These are phyloP conservation scores for Hymenoscyphus salicellus DNA, from an alignment of 2,329 filamentous ascomycete genomes.

Conservation along the genomic window DNA sequence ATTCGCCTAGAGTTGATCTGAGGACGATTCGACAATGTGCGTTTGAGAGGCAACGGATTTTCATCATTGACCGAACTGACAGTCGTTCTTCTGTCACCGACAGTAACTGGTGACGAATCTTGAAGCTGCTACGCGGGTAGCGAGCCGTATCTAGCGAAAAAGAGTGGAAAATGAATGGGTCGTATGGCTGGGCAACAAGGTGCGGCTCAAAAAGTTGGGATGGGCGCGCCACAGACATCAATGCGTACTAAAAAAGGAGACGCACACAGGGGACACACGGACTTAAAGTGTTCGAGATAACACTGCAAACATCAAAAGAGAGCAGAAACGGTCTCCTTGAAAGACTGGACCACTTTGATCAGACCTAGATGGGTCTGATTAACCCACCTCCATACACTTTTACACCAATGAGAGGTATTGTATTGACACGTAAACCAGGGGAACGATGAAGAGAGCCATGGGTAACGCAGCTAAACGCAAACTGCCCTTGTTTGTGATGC, in stretches of 20 bases:
- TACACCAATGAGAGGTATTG: too few relatives aligned
- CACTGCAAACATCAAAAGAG: too few relatives aligned
- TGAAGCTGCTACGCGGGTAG: slow-evolving; percentile 3
- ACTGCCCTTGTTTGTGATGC: slow-evolving; percentile 3
- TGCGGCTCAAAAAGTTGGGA: slow-evolving; percentile 10
- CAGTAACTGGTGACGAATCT: slow-evolving; percentile 26
- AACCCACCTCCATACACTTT: too few relatives aligned
- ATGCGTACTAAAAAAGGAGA: slow-evolving; percentile 3
- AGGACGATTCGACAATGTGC: slow-evolving; percentile 17
- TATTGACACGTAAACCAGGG: too few relatives aligned
- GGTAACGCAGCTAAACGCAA: too few relatives aligned
- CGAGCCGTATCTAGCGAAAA: not conserved
- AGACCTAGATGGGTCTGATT: too few relatives aligned
- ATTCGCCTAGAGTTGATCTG: not conserved
- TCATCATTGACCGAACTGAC: slow-evolving; percentile 10
- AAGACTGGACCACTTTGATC: too few relatives aligned
- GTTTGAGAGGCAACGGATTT: slow-evolving; percentile 13
- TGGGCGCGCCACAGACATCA: not conserved
- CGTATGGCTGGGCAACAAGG: not conserved
- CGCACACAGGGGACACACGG: not conserved
- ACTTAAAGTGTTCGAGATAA: too few relatives aligned
- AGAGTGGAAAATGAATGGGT: not conserved
- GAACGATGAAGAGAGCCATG: too few relatives aligned
- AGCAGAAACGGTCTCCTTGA: too few relatives aligned
- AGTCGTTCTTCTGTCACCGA: slow-evolving; percentile 1